phyloP scores from a whole-genome alignment of 2,329 filamentous ascomycete genomes.

The Amauroascus verrucosus region DNA sequence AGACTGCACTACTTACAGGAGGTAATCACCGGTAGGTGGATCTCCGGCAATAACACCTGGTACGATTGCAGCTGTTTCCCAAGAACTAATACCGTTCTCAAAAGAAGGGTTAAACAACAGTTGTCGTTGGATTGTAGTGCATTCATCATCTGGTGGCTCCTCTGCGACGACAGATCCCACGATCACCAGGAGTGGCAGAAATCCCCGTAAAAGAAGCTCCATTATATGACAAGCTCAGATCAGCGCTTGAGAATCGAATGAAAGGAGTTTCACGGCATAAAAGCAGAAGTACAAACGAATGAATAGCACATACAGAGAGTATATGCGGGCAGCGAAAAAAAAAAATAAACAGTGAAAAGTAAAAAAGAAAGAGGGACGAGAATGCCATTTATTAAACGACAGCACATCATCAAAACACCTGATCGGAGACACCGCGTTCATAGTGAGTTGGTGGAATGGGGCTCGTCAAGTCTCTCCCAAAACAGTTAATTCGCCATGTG shows the following conservation, averaged over 20 bases:
- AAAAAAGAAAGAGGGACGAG: no score
- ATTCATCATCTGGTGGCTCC: neutral
- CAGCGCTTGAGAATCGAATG: no score
- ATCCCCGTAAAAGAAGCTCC: neutral
- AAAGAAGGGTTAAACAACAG: neutral
- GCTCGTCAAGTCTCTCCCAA: neutral
- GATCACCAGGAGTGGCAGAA: neutral
- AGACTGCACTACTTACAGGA: neutral
- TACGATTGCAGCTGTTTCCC: neutral
- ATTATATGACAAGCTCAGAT: neutral
- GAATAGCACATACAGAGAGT: no score
- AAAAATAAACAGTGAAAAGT: no score
- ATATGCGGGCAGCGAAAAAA: no score
- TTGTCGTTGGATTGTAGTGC: neutral
- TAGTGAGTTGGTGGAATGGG: neutral
- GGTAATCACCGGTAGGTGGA: neutral
- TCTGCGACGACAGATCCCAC: neutral
- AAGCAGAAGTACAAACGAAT: no score
- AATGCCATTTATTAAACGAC: no score
- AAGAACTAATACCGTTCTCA: neutral
- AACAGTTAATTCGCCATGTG: neutral
- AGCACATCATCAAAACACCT: neutral
- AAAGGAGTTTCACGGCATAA: no score
- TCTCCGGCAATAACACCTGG: neutral
- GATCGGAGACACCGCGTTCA: neutral